phyloP scores from a whole-genome alignment of 2,329 filamentous ascomycete species.

The Hymenoscyphus albidus region DNA sequence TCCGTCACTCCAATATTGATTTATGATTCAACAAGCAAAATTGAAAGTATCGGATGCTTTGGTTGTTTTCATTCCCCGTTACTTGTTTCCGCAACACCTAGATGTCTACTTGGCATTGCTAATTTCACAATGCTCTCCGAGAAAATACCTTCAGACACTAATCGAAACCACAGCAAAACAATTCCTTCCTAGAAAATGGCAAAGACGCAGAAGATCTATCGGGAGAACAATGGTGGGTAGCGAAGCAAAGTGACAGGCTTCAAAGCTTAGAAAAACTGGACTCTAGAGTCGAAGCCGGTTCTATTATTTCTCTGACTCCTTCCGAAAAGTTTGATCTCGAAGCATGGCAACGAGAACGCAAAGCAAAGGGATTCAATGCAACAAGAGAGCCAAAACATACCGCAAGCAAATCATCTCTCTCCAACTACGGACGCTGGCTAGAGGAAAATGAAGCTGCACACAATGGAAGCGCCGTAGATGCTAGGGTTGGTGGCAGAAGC shows the following conservation, averaged over 20 bases:
- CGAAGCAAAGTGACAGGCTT: not conserved
- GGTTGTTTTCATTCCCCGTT: too few species aligned
- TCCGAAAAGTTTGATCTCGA: not conserved
- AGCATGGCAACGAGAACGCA: not conserved
- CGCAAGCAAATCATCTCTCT: not conserved
- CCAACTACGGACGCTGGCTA: not conserved
- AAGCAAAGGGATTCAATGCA: not conserved
- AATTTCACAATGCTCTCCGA: not conserved
- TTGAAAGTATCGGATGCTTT: too few species aligned
- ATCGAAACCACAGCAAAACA: slow-evolving; percentile 4
- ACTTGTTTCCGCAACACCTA: too few species aligned
- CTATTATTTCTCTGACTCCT: not conserved
- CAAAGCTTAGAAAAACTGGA: not conserved
- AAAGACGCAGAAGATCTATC: slow-evolving; percentile 8
- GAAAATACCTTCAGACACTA: not conserved
- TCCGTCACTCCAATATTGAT: too few species aligned
- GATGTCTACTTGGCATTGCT: too few species aligned
- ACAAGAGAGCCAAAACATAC: not conserved
- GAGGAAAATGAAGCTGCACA: not conserved
- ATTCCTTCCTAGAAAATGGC: slow-evolving; percentile 3
- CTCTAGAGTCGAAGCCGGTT: not conserved
- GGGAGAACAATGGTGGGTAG: slow-evolving; percentile 5
- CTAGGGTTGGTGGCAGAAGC: not conserved
- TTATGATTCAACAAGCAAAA: too few species aligned
- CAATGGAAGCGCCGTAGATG: not conserved